Conservation (phyloP, 2,329 filamentous ascomycete species). For the Neonectria faginata region DNA sequence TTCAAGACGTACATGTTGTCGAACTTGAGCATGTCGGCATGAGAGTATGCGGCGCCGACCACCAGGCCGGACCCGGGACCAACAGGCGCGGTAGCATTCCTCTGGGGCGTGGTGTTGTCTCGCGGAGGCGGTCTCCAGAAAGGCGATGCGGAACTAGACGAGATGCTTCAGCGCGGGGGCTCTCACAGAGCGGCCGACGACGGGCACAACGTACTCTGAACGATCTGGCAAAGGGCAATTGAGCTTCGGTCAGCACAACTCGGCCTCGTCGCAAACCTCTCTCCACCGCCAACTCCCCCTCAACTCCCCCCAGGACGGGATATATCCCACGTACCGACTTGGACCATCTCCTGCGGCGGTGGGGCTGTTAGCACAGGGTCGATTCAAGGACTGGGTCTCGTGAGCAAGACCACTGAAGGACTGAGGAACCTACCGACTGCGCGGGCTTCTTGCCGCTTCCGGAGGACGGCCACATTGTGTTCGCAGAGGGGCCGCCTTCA, state of each 20-base stretch:
- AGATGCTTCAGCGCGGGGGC: constrained; percentile 45
- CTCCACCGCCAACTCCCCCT: constrained; percentile 14
- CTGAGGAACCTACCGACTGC: constrained; percentile 71
- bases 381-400: constrained; percentile 33
- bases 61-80: constrained; percentile 77
- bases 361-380: constrained; percentile 51
- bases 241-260: constrained; percentile 44
- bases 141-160: constrained; percentile 79
- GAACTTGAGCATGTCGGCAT: constrained; percentile 93
- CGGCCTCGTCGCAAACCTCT: constrained; percentile 30
- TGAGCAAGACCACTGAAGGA: constrained; percentile 34
- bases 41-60: constrained; percentile 94
- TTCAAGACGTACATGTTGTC: constrained; percentile 74
- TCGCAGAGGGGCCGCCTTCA: constrained; percentile 45
- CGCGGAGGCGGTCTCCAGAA: constrained; percentile 81
- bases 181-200: constrained; percentile 14
- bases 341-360: constrained; percentile 91
- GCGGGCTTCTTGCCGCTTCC: constrained; percentile 76
- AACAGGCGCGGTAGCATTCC: constrained; percentile 53
- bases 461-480: constrained; percentile 72
- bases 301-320: constrained; percentile 19
- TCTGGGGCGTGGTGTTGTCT: constrained; percentile 64
- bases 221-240: constrained; percentile 60
- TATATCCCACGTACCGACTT: constrained; percentile 79
- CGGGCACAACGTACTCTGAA: constrained; percentile 66